These are phyloP conservation scores for Aspergillus mulundensis DNA, from an alignment of 495 filamentous ascomycete genomes.

Conservation along the genomic window DNA sequence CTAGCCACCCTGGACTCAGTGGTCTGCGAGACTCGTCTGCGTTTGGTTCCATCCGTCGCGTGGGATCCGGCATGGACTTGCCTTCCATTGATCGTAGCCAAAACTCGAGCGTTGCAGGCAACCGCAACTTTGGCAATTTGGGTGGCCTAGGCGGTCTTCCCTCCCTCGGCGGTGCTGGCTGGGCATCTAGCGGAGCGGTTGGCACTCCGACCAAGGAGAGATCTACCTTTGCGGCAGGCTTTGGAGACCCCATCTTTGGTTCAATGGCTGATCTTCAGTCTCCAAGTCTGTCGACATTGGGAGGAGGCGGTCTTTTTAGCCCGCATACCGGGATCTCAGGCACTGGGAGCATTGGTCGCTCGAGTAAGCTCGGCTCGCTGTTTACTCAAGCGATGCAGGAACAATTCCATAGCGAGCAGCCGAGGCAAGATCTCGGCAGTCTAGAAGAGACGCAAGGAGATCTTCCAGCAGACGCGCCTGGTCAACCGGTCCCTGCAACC, in stretches of 20 bases:
- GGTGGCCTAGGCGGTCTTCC: slow-evolving; percentile 58
- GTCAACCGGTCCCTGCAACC: slow-evolving; percentile 28
- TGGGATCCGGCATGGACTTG: slow-evolving; percentile 57
- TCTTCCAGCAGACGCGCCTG: slow-evolving; percentile 16
- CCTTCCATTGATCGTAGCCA: slow-evolving; percentile 72
- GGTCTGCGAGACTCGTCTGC: slow-evolving; percentile 48
- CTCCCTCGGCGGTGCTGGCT: slow-evolving; percentile 57
- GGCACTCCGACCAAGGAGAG: slow-evolving; percentile 74
- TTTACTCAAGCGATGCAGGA: slow-evolving; percentile 87
- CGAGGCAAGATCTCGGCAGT: slow-evolving; percentile 49
- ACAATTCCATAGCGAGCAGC: slow-evolving; percentile 62
- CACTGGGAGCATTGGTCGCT: slow-evolving; percentile 58
- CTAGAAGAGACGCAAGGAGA: slow-evolving; percentile 38
- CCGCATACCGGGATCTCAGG: slow-evolving; percentile 43
- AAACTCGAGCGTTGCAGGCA: slow-evolving; percentile 74
- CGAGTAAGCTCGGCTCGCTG: slow-evolving; percentile 79
- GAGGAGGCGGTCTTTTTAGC: slow-evolving; percentile 53
- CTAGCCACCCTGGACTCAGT: slow-evolving; percentile 55
- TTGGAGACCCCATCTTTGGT: slow-evolving; percentile 71
- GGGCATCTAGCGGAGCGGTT: slow-evolving; percentile 58
- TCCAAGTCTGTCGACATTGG: slow-evolving; percentile 60
- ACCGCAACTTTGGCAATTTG: slow-evolving; percentile 63
- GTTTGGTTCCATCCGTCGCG: slow-evolving; percentile 46
- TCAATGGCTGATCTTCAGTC: slow-evolving; percentile 71
- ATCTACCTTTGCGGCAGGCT: slow-evolving; percentile 58